Base-by-base conservation (phyloP, 2,329 filamentous ascomycete species). In the Claviceps paspali region DNA sequence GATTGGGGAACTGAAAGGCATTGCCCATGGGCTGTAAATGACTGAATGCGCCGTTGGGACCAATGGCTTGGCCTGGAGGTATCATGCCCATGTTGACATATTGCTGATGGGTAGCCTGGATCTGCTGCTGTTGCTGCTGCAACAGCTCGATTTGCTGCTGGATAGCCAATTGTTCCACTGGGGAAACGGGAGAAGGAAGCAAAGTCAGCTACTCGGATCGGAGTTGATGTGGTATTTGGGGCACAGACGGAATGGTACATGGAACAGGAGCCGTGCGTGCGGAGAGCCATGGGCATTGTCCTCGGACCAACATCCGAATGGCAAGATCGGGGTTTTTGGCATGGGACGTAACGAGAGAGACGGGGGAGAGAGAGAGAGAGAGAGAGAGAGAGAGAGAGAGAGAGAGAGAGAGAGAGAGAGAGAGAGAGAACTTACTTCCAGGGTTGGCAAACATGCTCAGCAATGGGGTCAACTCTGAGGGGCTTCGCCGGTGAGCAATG, bases 1-100 rank as follows among this genome's bases (percentile, higher is more conserved):
- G 83, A 52, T 73, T 75, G 38, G 84, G 82, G 55, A 95, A 95
- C 56, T 95, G 88, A 61, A 93, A 96, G 49, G 79, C 77, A 56
- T 82, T 84, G 49, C 76, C 67, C 70, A 94, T 81, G 58, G 75
- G 73, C 63, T 88, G 86, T 60, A 87, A 66, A 53, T 79, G 79
- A 64, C 79, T 81, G 67, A 83, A 91, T 43, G 68, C 68, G 51
- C 70, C 72, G 47, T 76, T 77, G 43, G 76, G 74, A 48, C 75
- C 76, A 41, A 95, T 68, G 46, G 58, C 49, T 63, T 95, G 88
- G 52, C 82, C 81, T 37, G 83, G 80, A 49, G 82, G 80, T 52
- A 96, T 79, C 73, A 96, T 86, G 59, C 85, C 85, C 82, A 95
- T 87, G 60, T 91, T 94, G 52, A 94, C 81, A 67, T 94, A 95